Evolutionary conservation across 495 filamentous ascomycete species (phyloP).

Genomic region (Xylaria intraflava): DNA sequence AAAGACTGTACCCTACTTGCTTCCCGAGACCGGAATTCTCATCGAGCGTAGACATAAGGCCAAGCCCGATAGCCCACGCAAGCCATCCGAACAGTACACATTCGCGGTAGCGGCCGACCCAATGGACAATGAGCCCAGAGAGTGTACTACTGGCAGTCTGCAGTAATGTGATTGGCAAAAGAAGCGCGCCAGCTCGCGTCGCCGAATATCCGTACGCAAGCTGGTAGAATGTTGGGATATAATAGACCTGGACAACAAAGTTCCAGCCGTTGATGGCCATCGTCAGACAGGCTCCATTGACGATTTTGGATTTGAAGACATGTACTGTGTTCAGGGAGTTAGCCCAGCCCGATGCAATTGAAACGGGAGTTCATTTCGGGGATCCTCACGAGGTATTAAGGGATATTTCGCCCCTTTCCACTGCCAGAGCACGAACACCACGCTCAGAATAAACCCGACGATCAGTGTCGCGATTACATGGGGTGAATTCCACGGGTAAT

Average conservation of each 20-base stretch:
- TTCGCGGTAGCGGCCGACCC: conserved; percentile 48
- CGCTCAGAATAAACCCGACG: conserved; percentile 36
- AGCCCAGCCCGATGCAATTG: not conserved
- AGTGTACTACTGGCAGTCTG: conserved; percentile 46
- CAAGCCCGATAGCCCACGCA: conserved; percentile 47
- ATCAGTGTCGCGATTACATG: conserved; percentile 45
- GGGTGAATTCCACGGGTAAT: conserved; percentile 44
- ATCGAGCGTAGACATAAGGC: conserved; percentile 48
- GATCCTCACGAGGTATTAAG: conserved; percentile 28
- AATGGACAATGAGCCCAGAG: conserved; percentile 47
- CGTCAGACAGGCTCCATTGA: conserved; percentile 47
- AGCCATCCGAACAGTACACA: conserved; percentile 47
- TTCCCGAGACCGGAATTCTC: conserved; percentile 43
- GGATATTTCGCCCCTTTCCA: conserved; percentile 34
- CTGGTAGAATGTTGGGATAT: conserved; percentile 52
- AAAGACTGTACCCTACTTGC: conserved; percentile 46
- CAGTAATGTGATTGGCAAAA: conserved; percentile 48
- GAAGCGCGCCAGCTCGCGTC: conserved; percentile 44
- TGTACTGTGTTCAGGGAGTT: conserved; percentile 36
- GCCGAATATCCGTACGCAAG: conserved; percentile 47
- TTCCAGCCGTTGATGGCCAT: conserved; percentile 54
- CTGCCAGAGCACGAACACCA: conserved; percentile 46
- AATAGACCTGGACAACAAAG: conserved; percentile 49
- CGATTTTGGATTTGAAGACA: conserved; percentile 45
- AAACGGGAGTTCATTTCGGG: not conserved